Evolutionary conservation across 768 basidiomycete species (phyloP), one percentile per base, ranked within the genome.

Genomic region (Lactifluus hygrophoroides): DNA sequence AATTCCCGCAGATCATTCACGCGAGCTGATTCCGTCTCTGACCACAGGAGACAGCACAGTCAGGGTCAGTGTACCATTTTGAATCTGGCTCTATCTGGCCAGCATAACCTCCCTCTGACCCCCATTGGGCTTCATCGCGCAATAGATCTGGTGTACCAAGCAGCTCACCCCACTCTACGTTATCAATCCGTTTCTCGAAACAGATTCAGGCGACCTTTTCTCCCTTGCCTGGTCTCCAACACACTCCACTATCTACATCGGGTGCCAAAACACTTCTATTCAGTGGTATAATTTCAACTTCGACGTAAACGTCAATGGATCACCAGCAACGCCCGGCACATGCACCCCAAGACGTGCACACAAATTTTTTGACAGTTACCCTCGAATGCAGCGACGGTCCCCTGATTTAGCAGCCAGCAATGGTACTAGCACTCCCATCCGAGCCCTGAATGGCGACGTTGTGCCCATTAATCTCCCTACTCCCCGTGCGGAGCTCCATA

Each of bases 321-420:
- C 63, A 56, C 56, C 42, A 5, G 49, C 34, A n/a, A 42, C 49
- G 13, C 54, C 64, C 3, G 54, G 60, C 8, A 45, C 51, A n/a
- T 60, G 64, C 3, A 62, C 78, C 77, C 60, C 51, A 4, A 66
- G 69, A 7, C 81, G 80, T 64, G 82, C 79, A 34, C 92, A 94
- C 76, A 90, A 89, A 62, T 96, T 96, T 73, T 96, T 96, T 67
- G 90, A 93, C 67, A 90, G 87, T 65, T 89, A 92, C 62, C 90
- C 90, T 1, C 81, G 83, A 56, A 82, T 83, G 56, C 81, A 83
- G 43, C 79, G 83, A 42, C 79, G 74, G 38, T 77, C 86, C 7
- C 86, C 88, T 1, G 88, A 90, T 66, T 73, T 87, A 13, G 70
- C 77, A 52, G 85, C 88, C 16, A 81, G 79, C 27, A 90, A 88